phyloP scores from a whole-genome alignment of 306 rosid species.

The Cicer arietinum region DNA sequence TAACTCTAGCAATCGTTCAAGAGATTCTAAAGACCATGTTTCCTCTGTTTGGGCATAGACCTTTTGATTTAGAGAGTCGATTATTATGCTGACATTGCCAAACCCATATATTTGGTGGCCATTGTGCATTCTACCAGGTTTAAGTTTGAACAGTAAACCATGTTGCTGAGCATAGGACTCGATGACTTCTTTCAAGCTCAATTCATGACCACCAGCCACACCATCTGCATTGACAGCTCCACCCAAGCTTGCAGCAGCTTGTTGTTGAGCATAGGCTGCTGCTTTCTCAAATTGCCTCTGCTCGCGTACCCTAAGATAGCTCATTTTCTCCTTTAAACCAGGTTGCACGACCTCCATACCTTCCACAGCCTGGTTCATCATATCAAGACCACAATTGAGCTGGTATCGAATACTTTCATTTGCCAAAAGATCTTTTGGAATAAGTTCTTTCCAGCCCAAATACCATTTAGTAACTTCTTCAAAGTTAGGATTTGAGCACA shows the following conservation, averaged over 20 bases:
- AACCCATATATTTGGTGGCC: constrained; percentile 87
- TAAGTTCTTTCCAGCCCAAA: constrained; percentile 85
- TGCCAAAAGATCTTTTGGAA: constrained; percentile 83
- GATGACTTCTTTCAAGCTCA: constrained; percentile 86
- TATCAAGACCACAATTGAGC: constrained; percentile 82
- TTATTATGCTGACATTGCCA: constrained; percentile 76
- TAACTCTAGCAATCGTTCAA: constrained; percentile 73
- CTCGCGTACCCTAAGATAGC: constrained; percentile 77
- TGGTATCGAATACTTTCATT: constrained; percentile 74
- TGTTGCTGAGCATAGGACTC: constrained; percentile 83
- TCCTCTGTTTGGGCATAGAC: constrained; percentile 80
- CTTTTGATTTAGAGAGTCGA: constrained; percentile 69
- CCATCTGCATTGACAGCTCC: constrained; percentile 60
- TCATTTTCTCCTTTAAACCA: constrained; percentile 81
- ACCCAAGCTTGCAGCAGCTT: constrained; percentile 65
- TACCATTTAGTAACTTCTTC: constrained; percentile 92
- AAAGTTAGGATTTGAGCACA: constrained; percentile 78
- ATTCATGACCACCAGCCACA: constrained; percentile 44
- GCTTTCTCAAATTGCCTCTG: constrained; percentile 91
- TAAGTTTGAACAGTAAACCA: constrained; percentile 74
- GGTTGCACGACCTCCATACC: constrained; percentile 94
- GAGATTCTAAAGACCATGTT: constrained; percentile 71
- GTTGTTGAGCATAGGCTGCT: constrained; percentile 67
- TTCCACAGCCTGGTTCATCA: constrained; percentile 89
- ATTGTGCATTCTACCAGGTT: constrained; percentile 79